phyloP scores from a whole-genome alignment of 305 asterid species.

The Rubia tinctorum region DNA sequence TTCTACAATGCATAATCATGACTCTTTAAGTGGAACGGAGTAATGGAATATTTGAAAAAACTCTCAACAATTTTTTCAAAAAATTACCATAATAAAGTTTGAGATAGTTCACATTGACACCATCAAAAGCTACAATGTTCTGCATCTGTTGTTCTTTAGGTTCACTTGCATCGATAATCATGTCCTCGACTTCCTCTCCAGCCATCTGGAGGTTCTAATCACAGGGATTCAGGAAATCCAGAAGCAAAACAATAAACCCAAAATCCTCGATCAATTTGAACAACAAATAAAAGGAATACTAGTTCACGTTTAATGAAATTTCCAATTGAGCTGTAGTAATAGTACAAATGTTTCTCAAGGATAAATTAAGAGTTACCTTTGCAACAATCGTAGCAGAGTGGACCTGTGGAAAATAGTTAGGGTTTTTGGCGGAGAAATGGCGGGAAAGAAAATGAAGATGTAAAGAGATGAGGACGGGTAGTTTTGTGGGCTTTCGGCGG shows the following conservation, averaged over 20 bases:
- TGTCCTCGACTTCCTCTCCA: slow-evolving; percentile 47
- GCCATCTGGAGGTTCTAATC: slow-evolving; percentile 23
- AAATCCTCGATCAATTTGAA: not conserved
- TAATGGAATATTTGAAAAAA: not conserved
- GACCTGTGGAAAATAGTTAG: not conserved
- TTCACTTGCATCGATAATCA: slow-evolving; percentile 59
- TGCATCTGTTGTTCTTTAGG: slow-evolving; percentile 21
- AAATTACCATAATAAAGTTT: slow-evolving; percentile 60
- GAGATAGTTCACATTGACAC: slow-evolving; percentile 55
- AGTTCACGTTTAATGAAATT: no score
- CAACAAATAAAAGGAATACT: not conserved
- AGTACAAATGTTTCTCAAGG: not conserved
- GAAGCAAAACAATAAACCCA: not conserved
- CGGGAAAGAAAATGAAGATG: slow-evolving; percentile 16
- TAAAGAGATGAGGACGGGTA: not conserved
- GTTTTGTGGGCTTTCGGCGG: slow-evolving; percentile 20
- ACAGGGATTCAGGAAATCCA: not conserved
- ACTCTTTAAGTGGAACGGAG: no score
- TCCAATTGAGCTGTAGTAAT: not conserved
- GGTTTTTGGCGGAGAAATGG: slow-evolving; percentile 16
- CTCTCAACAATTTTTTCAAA: not conserved
- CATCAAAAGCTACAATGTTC: slow-evolving; percentile 40
- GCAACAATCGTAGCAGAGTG: not conserved
- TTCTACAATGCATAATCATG: no score
- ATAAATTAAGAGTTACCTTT: not conserved